Percentiles rank a stretch among this genome's conserved stretches.
Conservation (phyloP, 2,329 filamentous ascomycete species). For the Aspergillus ibericus region DNA sequence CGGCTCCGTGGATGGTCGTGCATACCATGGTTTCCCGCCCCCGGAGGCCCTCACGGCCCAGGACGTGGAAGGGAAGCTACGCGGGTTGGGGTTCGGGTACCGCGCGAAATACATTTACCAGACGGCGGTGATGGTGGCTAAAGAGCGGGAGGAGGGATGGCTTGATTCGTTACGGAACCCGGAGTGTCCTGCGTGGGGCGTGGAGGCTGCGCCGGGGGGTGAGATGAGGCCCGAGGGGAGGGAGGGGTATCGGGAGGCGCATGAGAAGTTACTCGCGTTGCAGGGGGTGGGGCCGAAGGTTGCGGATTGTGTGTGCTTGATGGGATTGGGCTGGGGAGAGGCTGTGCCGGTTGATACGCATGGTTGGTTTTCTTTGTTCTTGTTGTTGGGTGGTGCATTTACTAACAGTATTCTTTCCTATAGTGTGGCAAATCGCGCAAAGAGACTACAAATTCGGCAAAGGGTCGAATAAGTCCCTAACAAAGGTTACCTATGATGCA, state of each 20-base stretch:
- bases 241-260: slow-evolving; percentile 74
- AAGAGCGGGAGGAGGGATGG: slow-evolving; percentile 70
- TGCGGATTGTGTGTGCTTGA: slow-evolving; percentile 91
- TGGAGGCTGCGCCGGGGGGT: slow-evolving; percentile 44
- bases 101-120: slow-evolving; percentile 87
- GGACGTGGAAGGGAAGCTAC: slow-evolving; percentile 76
- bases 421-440: slow-evolving; percentile 95
- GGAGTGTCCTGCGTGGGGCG: slow-evolving; percentile 62
- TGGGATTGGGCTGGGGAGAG: slow-evolving; percentile 95
- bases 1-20: slow-evolving; percentile 65
- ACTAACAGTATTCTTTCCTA: slow-evolving; percentile 1
- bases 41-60: slow-evolving; percentile 70
- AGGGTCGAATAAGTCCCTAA: slow-evolving; percentile 79
- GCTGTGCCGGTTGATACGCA: slow-evolving; percentile 96
- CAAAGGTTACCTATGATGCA: slow-evolving; percentile 83
- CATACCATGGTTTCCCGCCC: slow-evolving; percentile 84
- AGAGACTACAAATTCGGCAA: slow-evolving; percentile 91
- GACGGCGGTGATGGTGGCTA: slow-evolving; percentile 73
- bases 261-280: slow-evolving; percentile 73
- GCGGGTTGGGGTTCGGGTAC: slow-evolving; percentile 89
- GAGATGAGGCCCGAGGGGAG: slow-evolving; percentile 53
- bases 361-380: slow-evolving; percentile 40
- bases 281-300: slow-evolving; percentile 96
- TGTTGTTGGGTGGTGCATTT: slow-evolving; percentile 8
- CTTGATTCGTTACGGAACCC: slow-evolving; percentile 76